Conservation (phyloP, 169 alveolate genomes). For the Plasmodium vinckei region DNA sequence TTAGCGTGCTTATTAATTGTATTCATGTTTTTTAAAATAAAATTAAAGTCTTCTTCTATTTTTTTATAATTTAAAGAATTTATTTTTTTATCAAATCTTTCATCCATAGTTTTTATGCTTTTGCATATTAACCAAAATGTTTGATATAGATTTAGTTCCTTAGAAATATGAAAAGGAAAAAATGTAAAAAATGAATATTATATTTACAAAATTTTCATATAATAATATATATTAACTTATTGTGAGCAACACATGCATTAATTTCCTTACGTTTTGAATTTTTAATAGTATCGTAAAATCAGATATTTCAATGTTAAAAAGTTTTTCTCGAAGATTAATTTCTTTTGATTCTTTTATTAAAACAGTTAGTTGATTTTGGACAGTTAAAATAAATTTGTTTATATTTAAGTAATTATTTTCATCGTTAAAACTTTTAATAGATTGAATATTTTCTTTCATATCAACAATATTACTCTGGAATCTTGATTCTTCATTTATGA, state of each 20-base stretch:
- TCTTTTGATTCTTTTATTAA: conserved; percentile 71
- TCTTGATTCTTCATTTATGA: conserved; percentile 72
- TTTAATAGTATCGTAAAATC: conserved; percentile 59
- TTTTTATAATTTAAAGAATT: conserved; percentile 62
- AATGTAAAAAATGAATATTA: neutral
- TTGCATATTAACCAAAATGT: conserved; percentile 64
- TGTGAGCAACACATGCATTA: neutral
- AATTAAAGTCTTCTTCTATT: conserved; percentile 73
- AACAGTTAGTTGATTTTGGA: conserved; percentile 63
- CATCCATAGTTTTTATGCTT: conserved; percentile 74
- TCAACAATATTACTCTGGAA: conserved; percentile 74
- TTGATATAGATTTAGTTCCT: conserved; percentile 66
- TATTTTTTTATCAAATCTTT: conserved; percentile 67
- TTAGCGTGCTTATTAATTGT: conserved; percentile 75
- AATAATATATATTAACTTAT: too few species aligned
- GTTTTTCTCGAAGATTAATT: conserved; percentile 53
- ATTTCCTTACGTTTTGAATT: conserved; percentile 60
- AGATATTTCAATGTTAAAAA: conserved; percentile 65
- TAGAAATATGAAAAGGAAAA: neutral
- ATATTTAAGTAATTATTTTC: conserved; percentile 58
- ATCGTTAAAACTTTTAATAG: conserved; percentile 68
- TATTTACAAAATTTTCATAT: neutral
- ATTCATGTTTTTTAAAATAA: conserved; percentile 73
- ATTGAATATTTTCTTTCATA: conserved; percentile 73
- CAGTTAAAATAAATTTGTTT: conserved; percentile 65